These are phyloP conservation scores for Zygoascus sp. DNA, from an alignment of 1,139 yeast species.

Conservation along the genomic window DNA sequence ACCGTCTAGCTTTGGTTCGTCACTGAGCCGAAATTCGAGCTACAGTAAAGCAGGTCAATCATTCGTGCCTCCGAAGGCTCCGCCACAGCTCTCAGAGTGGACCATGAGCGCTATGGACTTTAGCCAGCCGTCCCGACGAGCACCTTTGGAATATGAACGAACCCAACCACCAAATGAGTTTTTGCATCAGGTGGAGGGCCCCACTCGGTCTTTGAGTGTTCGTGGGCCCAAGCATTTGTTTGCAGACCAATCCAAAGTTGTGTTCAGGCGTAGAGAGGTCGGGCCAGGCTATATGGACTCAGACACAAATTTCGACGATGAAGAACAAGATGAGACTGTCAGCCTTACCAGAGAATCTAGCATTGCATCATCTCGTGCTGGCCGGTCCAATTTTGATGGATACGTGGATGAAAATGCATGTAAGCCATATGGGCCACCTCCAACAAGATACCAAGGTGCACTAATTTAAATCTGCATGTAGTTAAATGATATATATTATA, in stretches of 20 bases:
- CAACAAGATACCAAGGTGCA: conserved; percentile 30
- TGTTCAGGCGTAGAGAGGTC: conserved; percentile 23
- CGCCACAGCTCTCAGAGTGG: too few relatives aligned
- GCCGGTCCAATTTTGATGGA: conserved; percentile 12
- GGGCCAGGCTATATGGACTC: too few relatives aligned
- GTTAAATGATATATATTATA: background rate
- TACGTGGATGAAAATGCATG: conserved; percentile 29
- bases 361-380: background rate
- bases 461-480: conserved; percentile 18
- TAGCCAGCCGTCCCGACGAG: background rate
- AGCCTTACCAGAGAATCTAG: background rate
- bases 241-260: conserved; percentile 21
- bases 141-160: background rate
- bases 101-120: too few relatives aligned
- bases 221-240: conserved; percentile 12
- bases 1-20: too few relatives aligned
- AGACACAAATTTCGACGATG: background rate
- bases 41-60: too few relatives aligned
- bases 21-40: background rate
- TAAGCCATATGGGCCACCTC: conserved; percentile 34
- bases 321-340: background rate
- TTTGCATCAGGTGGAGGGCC: background rate
- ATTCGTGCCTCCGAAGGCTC: too few relatives aligned
- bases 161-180: background rate
- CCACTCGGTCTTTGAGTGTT: background rate